These are phyloP conservation scores for Closterium sp. DNA, from an alignment of 139 green algal species.

Conservation along the genomic window DNA sequence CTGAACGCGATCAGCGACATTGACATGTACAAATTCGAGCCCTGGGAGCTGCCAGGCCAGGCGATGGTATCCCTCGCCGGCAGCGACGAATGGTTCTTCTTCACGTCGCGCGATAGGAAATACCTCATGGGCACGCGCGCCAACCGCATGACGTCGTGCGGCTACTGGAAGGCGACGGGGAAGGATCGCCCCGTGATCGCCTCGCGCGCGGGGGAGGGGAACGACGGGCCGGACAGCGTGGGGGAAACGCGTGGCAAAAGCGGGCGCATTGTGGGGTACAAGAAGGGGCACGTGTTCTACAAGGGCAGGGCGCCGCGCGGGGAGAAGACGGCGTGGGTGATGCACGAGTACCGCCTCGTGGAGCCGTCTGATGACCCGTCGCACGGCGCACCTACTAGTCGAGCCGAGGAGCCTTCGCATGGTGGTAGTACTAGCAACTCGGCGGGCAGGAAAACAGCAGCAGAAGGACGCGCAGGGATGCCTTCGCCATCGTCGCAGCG, in stretches of 20 bases:
- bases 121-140: not conserved
- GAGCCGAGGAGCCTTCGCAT: not conserved
- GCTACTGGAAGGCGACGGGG: slow-evolving; percentile 16
- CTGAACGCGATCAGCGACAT: slow-evolving; percentile 4
- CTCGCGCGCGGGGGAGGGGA: not conserved
- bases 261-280: not conserved
- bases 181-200: not conserved
- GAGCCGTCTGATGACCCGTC: not conserved
- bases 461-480: not conserved
- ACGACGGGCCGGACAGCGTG: not conserved
- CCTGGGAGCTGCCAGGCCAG: not conserved
- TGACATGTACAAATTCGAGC: slow-evolving; percentile 6
- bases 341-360: slow-evolving; percentile 8
- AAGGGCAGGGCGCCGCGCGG: not conserved
- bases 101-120: not conserved
- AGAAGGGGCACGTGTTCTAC: not conserved
- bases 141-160: not conserved
- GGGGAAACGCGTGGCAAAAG: not conserved
- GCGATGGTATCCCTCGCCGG: not conserved
- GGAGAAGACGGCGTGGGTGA: slow-evolving; percentile 8
- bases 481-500: not conserved
- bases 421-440: not conserved
- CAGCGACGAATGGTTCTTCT: not conserved
- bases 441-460: not conserved
- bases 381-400: no score